phyloP scores from a whole-genome alignment of 2,329 filamentous ascomycete genomes.

The Aspergillus puulaauensis region DNA sequence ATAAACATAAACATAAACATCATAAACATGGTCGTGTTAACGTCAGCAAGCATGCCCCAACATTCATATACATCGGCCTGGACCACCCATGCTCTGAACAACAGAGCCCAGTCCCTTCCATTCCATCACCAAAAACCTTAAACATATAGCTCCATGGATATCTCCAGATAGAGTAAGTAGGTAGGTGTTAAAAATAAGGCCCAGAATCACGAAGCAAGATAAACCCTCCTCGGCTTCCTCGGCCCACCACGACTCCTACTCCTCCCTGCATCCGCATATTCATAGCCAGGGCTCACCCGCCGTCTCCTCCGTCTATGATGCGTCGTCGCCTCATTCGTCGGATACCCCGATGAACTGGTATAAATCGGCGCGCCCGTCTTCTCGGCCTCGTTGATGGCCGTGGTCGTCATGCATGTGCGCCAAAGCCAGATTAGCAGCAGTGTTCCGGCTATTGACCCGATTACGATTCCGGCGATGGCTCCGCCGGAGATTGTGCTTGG shows the following conservation, averaged over 20 bases:
- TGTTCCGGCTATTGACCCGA: slow-evolving; percentile 39
- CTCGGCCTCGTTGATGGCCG: slow-evolving; percentile 13
- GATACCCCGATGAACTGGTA: slow-evolving; percentile 19
- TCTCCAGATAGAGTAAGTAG: neutral
- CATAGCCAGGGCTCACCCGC: slow-evolving; percentile 21
- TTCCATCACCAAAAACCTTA: neutral
- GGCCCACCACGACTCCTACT: slow-evolving; percentile 18
- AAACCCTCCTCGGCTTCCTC: slow-evolving; percentile 37
- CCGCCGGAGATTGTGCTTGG: slow-evolving; percentile 34
- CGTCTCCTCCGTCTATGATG: slow-evolving; percentile 19
- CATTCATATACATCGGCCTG: too few relatives aligned
- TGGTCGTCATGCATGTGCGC: slow-evolving; percentile 22
- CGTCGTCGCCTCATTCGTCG: slow-evolving; percentile 22
- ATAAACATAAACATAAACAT: too few relatives aligned
- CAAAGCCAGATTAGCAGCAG: slow-evolving; percentile 39
- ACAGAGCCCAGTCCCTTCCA: too few relatives aligned
- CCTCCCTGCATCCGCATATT: slow-evolving; percentile 26
- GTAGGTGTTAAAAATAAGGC: neutral
- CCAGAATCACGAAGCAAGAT: slow-evolving; percentile 24
- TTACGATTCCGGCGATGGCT: slow-evolving; percentile 40
- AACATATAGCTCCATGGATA: neutral
- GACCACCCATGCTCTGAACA: too few relatives aligned
- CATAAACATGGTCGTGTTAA: too few relatives aligned
- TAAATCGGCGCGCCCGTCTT: slow-evolving; percentile 15
- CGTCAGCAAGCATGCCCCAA: too few relatives aligned